Base-by-base conservation (phyloP, 1,284 basidiomycete genomes). In the Malassezia pachydermatis region DNA sequence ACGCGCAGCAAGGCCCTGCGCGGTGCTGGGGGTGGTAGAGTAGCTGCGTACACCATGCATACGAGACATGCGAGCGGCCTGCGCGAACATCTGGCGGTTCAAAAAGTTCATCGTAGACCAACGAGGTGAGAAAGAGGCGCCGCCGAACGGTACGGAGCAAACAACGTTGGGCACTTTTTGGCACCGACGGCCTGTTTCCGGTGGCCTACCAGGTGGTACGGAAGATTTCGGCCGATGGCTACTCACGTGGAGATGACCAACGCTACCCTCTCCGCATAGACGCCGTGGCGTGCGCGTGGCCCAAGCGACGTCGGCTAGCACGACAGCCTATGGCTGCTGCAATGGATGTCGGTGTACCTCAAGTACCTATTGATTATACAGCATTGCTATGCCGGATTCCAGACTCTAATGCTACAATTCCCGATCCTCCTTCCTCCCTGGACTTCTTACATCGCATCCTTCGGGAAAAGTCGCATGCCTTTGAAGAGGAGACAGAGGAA, bases 381-480 rank as follows among this genome's bases (percentile, higher is more conserved):
- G 50, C 50, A 16, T 38, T 52, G 19, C 27, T 52, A 19, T 52
- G 50, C 27, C 44, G 49, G 6, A 38, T n/a, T 25, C 50, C 50
- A 16, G 19, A 16, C 7, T 22, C 8, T 5, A 23, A 32, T 3
- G 38, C 22, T 3, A 14, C 10, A 11, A n/a, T 36, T 2, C 38
- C 40, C 7, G 22, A 19, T 8, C 39, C 25, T 5, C 50, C 50
- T 1, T n/a, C 6, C 16, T 28, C 24, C 17, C 34, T 52, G 16
- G 38, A 23, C n/a, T 52, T 52, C 28, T 28, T 52, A n/a, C 33
- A 42, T 8, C 44, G 37, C 19, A 52, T 52, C 14, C 16, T 52
- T 16, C 20, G 22, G 14, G 50, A 46, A n/a, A 52, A 52, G 10
- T 5, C 33, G 25, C 30, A 20, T 19, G n/a, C 11, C 11, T 19